These are phyloP conservation scores for Mycena kentingensis DNA, from an alignment of 768 basidiomycete genomes.

Conservation along the genomic window DNA sequence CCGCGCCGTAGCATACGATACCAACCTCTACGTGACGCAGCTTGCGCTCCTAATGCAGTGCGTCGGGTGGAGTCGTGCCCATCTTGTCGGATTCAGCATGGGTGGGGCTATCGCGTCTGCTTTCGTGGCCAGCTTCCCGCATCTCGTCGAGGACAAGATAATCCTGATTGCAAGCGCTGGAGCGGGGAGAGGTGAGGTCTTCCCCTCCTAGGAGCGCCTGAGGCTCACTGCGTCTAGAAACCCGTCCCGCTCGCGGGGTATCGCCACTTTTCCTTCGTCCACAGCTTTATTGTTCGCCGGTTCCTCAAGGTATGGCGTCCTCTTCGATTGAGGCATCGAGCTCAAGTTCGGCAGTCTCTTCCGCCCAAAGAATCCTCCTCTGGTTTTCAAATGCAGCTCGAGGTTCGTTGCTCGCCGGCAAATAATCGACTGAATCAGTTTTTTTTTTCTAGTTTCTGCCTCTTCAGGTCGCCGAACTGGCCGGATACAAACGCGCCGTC, in stretches of 20 bases:
- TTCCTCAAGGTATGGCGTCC: background rate
- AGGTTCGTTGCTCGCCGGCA: too few relatives aligned
- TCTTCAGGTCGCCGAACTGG: background rate
- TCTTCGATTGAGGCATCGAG: too few relatives aligned
- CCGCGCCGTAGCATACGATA: slow-evolving; percentile 44
- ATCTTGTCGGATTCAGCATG: slow-evolving; percentile 56
- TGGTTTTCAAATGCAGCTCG: too few relatives aligned
- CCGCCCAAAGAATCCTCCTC: too few relatives aligned
- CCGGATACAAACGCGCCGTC: background rate
- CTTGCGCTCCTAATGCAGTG: slow-evolving; percentile 57
- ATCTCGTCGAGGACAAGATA: slow-evolving; percentile 46
- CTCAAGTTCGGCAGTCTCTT: too few relatives aligned
- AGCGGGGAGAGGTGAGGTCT: too few relatives aligned
- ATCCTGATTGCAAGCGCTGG: slow-evolving; percentile 50
- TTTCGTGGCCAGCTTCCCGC: slow-evolving; percentile 49
- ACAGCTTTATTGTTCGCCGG: background rate
- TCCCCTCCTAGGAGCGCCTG: too few relatives aligned
- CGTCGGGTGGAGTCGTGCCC: slow-evolving; percentile 45
- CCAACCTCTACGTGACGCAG: slow-evolving; percentile 48
- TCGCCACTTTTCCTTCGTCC: background rate
- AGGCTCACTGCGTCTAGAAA: too few relatives aligned
- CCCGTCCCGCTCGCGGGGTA: background rate
- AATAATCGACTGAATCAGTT: too few relatives aligned
- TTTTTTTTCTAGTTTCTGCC: background rate
- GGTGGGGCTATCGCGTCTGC: slow-evolving; percentile 46